Percentiles rank a stretch among this genome's conserved stretches.
Conservation (phyloP, 768 basidiomycete species). For the Terana coerulea region DNA sequence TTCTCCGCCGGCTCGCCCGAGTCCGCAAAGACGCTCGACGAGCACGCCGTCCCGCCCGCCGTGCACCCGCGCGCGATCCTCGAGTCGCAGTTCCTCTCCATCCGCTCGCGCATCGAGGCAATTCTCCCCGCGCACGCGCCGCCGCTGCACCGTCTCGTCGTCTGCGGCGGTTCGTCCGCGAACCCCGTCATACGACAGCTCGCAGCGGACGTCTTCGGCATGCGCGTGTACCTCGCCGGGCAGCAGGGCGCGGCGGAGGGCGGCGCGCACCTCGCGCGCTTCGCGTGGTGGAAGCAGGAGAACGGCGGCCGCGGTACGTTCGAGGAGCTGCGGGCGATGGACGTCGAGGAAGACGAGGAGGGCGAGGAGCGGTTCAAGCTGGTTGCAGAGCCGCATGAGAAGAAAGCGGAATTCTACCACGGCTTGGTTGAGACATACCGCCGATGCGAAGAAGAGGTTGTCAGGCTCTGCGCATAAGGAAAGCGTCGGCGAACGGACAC, state of each 20-base stretch:
- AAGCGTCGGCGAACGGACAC: no score
- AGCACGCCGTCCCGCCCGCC: constrained; percentile 34
- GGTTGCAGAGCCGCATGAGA: constrained; percentile 54
- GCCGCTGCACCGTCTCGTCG: constrained; percentile 61
- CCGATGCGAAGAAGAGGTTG: constrained; percentile 51
- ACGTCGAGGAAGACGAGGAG: constrained; percentile 45
- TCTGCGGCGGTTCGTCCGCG: constrained; percentile 75
- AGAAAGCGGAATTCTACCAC: constrained; percentile 48
- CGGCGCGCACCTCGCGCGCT: constrained; percentile 68
- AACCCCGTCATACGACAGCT: constrained; percentile 72
- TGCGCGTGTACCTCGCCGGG: constrained; percentile 66
- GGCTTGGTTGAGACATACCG: constrained; percentile 49
- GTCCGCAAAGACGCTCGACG: constrained; percentile 6
- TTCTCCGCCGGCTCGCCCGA: constrained; percentile 38
- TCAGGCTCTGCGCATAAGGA: constrained; percentile 24
- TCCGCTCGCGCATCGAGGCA: constrained; percentile 63
- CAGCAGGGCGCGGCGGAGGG: constrained; percentile 73
- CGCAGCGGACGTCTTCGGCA: constrained; percentile 74
- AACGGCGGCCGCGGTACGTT: constrained; percentile 45
- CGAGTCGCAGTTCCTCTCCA: constrained; percentile 83
- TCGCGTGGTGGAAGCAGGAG: constrained; percentile 59
- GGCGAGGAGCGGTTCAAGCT: constrained; percentile 47
- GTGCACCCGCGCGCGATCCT: constrained; percentile 74
- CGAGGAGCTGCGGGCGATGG: constrained; percentile 57
- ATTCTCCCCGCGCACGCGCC: constrained; percentile 58